Percentiles rank a stretch among this genome's conserved stretches.
These are phyloP conservation scores for Lactarius hatsudake DNA, from an alignment of 768 basidiomycete species.

Conservation along the genomic window DNA sequence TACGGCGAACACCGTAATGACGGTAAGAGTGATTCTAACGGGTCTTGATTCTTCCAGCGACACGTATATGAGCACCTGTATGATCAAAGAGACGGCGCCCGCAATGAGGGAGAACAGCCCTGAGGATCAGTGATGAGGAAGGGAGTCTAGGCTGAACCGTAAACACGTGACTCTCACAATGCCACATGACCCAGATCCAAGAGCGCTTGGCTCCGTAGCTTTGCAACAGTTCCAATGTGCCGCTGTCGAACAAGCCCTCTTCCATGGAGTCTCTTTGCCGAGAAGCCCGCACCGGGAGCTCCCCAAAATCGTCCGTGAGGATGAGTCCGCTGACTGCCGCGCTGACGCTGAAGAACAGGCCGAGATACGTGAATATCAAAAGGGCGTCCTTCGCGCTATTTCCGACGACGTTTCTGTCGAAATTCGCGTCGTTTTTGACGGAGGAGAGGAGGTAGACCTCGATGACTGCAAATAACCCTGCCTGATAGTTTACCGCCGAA, in stretches of 20 bases:
- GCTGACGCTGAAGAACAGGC: conserved; percentile 24
- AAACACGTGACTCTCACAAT: conserved; percentile 14
- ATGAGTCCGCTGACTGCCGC: conserved; percentile 25
- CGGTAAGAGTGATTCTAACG: conserved; percentile 11
- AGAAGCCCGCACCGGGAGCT: conserved; percentile 23
- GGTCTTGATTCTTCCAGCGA: conserved; percentile 18
- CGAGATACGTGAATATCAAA: conserved; percentile 23
- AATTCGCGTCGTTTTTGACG: conserved; percentile 11
- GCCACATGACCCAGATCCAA: conserved; percentile 21
- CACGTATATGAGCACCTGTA: conserved; percentile 14
- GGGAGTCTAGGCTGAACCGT: too few species aligned
- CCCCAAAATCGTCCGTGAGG: conserved; percentile 25
- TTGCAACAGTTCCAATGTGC: conserved; percentile 4
- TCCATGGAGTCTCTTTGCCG: conserved; percentile 8
- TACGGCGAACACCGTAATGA: conserved; percentile 6
- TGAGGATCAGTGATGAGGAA: neutral
- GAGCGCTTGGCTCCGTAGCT: conserved; percentile 15
- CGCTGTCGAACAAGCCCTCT: conserved; percentile 22
- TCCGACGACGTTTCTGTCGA: neutral
- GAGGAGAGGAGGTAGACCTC: conserved; percentile 23
- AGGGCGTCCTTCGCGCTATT: conserved; percentile 14
- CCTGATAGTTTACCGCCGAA: neutral
- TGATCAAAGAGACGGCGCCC: neutral
- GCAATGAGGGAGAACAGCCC: conserved; percentile 18
- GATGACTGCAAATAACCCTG: conserved; percentile 20